Evolutionary conservation across 2,329 filamentous ascomycete species (phyloP).

Genomic region (Aureobasidium vineae): DNA sequence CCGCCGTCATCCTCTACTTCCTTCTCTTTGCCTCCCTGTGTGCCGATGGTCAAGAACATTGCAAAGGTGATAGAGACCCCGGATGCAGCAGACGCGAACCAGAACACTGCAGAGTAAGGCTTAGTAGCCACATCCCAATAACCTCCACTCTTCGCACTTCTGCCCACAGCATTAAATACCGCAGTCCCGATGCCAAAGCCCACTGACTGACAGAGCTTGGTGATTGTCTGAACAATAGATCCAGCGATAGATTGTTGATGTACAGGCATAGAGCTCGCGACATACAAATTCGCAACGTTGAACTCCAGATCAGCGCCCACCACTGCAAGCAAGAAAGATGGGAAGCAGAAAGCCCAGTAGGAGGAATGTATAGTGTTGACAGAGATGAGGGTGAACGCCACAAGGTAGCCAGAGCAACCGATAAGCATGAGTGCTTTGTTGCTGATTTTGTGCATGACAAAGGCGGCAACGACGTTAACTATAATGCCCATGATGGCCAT

Average conservation of each 20-base stretch:
- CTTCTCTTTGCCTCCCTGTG: slow-evolving; percentile 48
- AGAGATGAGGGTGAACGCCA: slow-evolving; percentile 54
- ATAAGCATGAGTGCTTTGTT: slow-evolving; percentile 62
- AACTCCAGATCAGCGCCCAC: slow-evolving; percentile 68
- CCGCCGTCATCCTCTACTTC: not conserved
- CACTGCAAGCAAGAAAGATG: slow-evolving; percentile 59
- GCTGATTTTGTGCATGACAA: slow-evolving; percentile 61
- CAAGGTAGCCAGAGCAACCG: slow-evolving; percentile 48
- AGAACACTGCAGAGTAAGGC: slow-evolving; percentile 54
- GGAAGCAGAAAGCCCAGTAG: slow-evolving; percentile 67
- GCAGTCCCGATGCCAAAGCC: slow-evolving; percentile 63
- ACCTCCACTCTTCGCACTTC: slow-evolving; percentile 37
- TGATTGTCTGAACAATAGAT: slow-evolving; percentile 66
- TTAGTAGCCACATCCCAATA: slow-evolving; percentile 48
- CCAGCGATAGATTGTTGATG: slow-evolving; percentile 66
- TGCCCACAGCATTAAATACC: slow-evolving; percentile 51
- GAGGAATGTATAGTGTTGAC: slow-evolving; percentile 55
- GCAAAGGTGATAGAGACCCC: slow-evolving; percentile 49
- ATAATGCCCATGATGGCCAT: slow-evolving; percentile 62
- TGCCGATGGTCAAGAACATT: slow-evolving; percentile 54
- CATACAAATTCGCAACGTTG: slow-evolving; percentile 71
- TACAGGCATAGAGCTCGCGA: slow-evolving; percentile 62
- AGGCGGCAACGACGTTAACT: slow-evolving; percentile 62
- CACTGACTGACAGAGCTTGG: slow-evolving; percentile 59
- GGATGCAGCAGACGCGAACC: slow-evolving; percentile 50